Percentiles rank a stretch among this genome's conserved stretches.
Conservation (phyloP, 176 grass and related monocot species). For the Carex parvula region DNA sequence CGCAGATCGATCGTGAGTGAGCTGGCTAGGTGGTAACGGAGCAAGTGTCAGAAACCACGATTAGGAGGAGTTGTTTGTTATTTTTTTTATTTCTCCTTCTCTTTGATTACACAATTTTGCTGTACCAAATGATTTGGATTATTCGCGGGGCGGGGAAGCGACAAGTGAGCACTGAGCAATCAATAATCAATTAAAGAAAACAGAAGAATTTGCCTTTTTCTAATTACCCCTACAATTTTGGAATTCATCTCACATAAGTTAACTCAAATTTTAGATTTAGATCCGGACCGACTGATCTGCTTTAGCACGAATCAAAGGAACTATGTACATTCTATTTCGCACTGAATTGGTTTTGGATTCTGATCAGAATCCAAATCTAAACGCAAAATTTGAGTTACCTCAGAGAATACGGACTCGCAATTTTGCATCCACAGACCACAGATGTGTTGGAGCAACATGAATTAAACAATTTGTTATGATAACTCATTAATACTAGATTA, state of each 20-base stretch:
- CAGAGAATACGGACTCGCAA: too few relatives aligned
- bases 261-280: too few relatives aligned
- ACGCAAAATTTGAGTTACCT: too few relatives aligned
- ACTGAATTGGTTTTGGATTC: too few relatives aligned
- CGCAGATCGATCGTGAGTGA: neutral
- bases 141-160: neutral
- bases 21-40: neutral
- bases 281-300: too few relatives aligned
- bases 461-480: too few relatives aligned
- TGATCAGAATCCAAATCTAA: too few relatives aligned
- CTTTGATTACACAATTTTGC: neutral
- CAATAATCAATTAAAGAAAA: neutral
- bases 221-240: neutral
- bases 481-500: too few relatives aligned
- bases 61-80: neutral
- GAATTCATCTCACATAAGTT: neutral
- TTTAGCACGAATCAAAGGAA: too few relatives aligned
- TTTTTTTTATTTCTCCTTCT: neutral
- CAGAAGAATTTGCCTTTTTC: neutral
- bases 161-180: neutral
- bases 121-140: conserved; percentile 8
- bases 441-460: too few relatives aligned
- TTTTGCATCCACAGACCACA: too few relatives aligned
- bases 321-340: too few relatives aligned
- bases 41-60: conserved; percentile 16